A percentile compares a stretch with the other conserved stretches of the same genome.
Conservation (phyloP, 2,329 filamentous ascomycete species). For the Trichoderma afroharzianum region DNA sequence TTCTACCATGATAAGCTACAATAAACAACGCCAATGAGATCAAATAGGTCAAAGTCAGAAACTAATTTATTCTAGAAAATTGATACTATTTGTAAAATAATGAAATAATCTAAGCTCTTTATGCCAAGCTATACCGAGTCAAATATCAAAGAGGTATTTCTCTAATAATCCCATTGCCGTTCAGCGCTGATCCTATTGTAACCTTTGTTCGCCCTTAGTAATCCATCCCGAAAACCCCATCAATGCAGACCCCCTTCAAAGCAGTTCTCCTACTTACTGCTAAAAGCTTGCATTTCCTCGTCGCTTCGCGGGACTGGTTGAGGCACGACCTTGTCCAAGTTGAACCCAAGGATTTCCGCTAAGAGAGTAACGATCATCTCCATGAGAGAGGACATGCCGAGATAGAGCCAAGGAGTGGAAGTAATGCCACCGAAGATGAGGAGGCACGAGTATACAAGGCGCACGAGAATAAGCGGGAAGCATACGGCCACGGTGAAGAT, state of each 20-base stretch:
- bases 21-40: neutral
- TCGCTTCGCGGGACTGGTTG: constrained; percentile 11
- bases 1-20: neutral
- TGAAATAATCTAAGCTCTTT: neutral
- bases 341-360: constrained; percentile 30
- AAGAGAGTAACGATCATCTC: constrained; percentile 33
- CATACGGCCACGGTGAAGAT: constrained; percentile 40
- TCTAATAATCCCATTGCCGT: constrained; percentile 1
- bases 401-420: constrained; percentile 30
- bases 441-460: constrained; percentile 30
- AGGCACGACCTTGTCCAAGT: constrained; percentile 25
- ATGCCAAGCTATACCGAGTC: neutral
- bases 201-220: constrained; percentile 6
- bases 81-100: neutral
- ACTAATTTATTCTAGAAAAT: neutral
- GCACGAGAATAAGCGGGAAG: constrained; percentile 33
- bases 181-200: constrained; percentile 7
- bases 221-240: neutral
- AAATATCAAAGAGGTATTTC: neutral
- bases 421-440: constrained; percentile 28
- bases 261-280: constrained; percentile 7
- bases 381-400: constrained; percentile 32
- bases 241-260: neutral
- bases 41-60: neutral
- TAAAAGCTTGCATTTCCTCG: constrained; percentile 14